phyloP scores from a whole-genome alignment of 371 early-diverging fungal species.

The Zychaea mexicana region DNA sequence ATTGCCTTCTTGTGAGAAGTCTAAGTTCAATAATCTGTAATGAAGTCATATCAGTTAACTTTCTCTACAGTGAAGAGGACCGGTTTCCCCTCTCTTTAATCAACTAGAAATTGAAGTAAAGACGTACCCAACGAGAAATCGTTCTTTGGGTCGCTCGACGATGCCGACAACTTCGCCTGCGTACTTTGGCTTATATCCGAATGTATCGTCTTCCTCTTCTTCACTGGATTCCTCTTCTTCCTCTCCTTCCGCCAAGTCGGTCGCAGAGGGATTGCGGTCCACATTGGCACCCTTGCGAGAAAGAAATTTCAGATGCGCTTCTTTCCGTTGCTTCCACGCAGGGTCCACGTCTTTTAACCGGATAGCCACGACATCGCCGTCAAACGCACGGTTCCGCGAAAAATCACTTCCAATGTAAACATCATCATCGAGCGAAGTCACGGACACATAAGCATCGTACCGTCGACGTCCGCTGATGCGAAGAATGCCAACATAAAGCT shows the following conservation, averaged over 20 bases:
- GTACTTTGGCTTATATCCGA: constrained; percentile 41
- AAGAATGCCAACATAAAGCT: constrained; percentile 49
- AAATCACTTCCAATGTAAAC: constrained; percentile 60
- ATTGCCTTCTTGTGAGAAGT: no score
- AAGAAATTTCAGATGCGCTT: constrained; percentile 12
- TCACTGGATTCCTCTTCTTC: constrained; percentile 9
- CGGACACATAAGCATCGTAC: constrained; percentile 70
- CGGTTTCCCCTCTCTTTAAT: neutral
- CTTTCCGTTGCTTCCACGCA: constrained; percentile 30
- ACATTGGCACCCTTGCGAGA: constrained; percentile 3
- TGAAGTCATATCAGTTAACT: neutral
- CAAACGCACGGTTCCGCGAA: constrained; percentile 75
- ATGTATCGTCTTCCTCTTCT: constrained; percentile 27
- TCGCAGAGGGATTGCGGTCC: no score
- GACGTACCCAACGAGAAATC: constrained; percentile 15
- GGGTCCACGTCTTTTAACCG: constrained; percentile 52
- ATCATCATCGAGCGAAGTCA: constrained; percentile 39
- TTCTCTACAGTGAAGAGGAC: no score
- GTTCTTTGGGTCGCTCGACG: constrained; percentile 36
- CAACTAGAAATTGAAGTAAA: no score
- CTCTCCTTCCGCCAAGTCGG: neutral
- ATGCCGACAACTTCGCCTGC: constrained; percentile 62
- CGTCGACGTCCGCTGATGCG: constrained; percentile 70
- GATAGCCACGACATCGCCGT: constrained; percentile 75
- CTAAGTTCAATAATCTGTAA: no score